Percentiles rank a stretch among this genome's conserved stretches.
phyloP scores from a whole-genome alignment of 1,139 yeast genomes.

The Pichia norvegensis region DNA sequence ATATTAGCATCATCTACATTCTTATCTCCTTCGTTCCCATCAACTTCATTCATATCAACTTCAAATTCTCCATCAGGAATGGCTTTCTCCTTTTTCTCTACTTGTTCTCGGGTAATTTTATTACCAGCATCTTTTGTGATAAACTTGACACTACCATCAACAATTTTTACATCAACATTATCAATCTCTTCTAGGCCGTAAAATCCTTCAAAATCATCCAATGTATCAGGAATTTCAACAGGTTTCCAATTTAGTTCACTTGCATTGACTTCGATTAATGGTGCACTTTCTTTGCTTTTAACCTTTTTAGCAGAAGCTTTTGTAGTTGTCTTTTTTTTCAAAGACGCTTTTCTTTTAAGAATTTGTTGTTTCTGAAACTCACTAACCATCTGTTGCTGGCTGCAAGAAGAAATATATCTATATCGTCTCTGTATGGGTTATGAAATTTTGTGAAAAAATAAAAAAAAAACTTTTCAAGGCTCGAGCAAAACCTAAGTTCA shows the following conservation, averaged over 20 bases:
- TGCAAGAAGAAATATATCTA: too few relatives aligned
- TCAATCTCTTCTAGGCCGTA: slow-evolving; percentile 91
- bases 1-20: slow-evolving; percentile 8
- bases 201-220: slow-evolving; percentile 84
- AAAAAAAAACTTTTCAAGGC: slow-evolving; percentile 8
- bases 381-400: slow-evolving; percentile 15
- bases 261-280: slow-evolving; percentile 32
- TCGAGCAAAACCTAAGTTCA: too few relatives aligned
- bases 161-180: slow-evolving; percentile 73
- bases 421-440: too few relatives aligned
- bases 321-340: slow-evolving; percentile 9
- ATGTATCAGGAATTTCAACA: slow-evolving; percentile 73
- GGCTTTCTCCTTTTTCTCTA: slow-evolving; percentile 14
- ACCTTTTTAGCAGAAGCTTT: slow-evolving; percentile 1
- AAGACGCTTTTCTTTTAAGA: slow-evolving; percentile 13
- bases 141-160: slow-evolving; percentile 59
- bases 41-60: slow-evolving; percentile 18
- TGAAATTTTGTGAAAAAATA: too few relatives aligned
- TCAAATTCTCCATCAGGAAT: slow-evolving; percentile 23
- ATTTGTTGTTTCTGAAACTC: slow-evolving; percentile 13
- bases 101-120: slow-evolving; percentile 22
- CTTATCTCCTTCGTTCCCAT: slow-evolving; percentile 9
- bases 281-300: not conserved
- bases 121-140: slow-evolving; percentile 39
- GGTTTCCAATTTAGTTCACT: slow-evolving; percentile 65